Evolutionary conservation across 2,329 filamentous ascomycete species (phyloP).

Genomic region (Calonectria naviculata): DNA sequence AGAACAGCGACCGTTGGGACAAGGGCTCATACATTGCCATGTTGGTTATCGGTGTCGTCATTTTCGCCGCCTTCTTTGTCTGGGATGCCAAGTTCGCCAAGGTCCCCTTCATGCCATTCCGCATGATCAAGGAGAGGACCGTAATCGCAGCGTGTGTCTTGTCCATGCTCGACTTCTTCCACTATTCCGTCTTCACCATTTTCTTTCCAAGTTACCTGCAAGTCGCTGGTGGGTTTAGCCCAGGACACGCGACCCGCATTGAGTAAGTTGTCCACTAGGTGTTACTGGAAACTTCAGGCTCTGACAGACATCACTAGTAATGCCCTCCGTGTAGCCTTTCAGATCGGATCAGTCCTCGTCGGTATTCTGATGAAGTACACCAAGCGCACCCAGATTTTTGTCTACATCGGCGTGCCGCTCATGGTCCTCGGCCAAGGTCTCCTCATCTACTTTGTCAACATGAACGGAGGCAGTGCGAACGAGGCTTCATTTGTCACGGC

Average conservation of each 20-base stretch:
- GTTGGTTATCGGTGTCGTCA: constrained; percentile 41
- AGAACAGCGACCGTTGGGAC: constrained; percentile 45
- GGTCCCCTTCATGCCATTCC: constrained; percentile 51
- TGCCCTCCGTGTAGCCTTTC: constrained; percentile 47
- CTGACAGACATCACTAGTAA: constrained; percentile 33
- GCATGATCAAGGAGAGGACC: constrained; percentile 51
- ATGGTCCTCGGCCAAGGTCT: constrained; percentile 49
- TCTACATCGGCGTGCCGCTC: constrained; percentile 42
- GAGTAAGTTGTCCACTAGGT: constrained; percentile 37
- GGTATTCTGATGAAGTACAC: constrained; percentile 50
- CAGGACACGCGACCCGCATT: constrained; percentile 50
- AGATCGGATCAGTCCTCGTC: constrained; percentile 48
- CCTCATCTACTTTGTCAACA: constrained; percentile 44
- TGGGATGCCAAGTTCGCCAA: constrained; percentile 52
- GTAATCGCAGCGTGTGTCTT: constrained; percentile 51
- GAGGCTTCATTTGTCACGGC: constrained; percentile 49
- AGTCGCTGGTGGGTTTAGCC: constrained; percentile 48
- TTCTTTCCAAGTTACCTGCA: constrained; percentile 55
- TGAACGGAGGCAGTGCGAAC: constrained; percentile 37
- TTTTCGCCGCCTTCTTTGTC: constrained; percentile 41
- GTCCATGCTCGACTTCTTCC: constrained; percentile 49
- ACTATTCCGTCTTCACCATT: constrained; percentile 51
- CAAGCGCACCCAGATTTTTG: constrained; percentile 46
- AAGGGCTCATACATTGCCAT: constrained; percentile 49
- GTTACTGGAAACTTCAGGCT: accelerated